Evolutionary conservation across 2,329 filamentous ascomycete genomes (phyloP).

Genomic region (Alternaria gaisen): DNA sequence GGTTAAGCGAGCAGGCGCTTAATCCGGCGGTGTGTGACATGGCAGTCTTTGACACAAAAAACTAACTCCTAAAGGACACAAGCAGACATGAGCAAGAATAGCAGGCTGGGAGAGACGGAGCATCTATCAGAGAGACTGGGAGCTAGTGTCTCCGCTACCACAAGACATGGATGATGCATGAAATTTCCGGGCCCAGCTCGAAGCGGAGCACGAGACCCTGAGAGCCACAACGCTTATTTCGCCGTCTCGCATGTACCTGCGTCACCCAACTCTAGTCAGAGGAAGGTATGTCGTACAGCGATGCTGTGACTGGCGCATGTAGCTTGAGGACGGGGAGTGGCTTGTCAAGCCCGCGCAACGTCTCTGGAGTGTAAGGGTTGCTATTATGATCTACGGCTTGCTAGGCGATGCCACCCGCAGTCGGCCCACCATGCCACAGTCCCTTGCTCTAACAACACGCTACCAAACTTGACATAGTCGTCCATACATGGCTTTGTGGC

Average conservation of each 20-base stretch:
- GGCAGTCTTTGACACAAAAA: slow-evolving; percentile 20
- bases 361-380: neutral
- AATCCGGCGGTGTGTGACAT: slow-evolving; percentile 24
- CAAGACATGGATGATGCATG: slow-evolving; percentile 26
- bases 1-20: slow-evolving; percentile 19
- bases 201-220: slow-evolving; percentile 24
- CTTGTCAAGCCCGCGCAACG: neutral
- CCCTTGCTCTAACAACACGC: slow-evolving; percentile 1
- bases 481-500: neutral
- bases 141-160: slow-evolving; percentile 17
- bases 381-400: slow-evolving; percentile 2
- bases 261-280: slow-evolving; percentile 3
- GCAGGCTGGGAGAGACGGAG: neutral
- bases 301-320: neutral
- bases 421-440: slow-evolving; percentile 1
- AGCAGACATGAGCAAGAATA: slow-evolving; percentile 2
- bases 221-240: slow-evolving; percentile 18
- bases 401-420: neutral
- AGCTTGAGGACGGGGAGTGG: neutral
- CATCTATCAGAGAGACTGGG: slow-evolving; percentile 5
- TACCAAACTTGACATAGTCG: neutral
- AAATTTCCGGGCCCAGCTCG: slow-evolving; percentile 23
- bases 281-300: neutral
- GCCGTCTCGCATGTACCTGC: slow-evolving; percentile 24
- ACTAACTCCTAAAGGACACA: slow-evolving; percentile 1